A percentile compares a stretch with the other conserved stretches of the same genome.
These are phyloP conservation scores for Ailanthus altissimus DNA, from an alignment of 345 rosid species.

Conservation along the genomic window DNA sequence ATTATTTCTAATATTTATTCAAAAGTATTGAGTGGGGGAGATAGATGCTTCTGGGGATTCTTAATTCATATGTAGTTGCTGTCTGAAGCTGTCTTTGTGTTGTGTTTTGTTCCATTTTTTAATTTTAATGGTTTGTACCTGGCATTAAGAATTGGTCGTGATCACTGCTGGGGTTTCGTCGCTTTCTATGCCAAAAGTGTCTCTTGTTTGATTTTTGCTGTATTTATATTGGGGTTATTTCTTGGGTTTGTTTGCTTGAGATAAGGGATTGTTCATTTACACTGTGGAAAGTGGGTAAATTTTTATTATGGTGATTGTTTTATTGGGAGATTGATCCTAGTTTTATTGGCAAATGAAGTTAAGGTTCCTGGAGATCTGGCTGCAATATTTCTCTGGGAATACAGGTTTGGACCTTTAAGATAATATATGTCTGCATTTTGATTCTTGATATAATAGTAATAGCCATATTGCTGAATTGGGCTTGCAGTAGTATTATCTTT, in stretches of 20 bases:
- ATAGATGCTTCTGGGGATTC: constrained; percentile 34
- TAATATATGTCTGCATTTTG: constrained; percentile 3
- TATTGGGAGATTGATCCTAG: constrained; percentile 30
- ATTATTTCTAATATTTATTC: constrained; percentile 25
- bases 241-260: constrained; percentile 22
- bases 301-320: constrained; percentile 25
- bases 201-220: constrained; percentile 12
- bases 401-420: constrained; percentile 40
- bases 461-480: not conserved
- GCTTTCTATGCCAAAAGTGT: constrained; percentile 2
- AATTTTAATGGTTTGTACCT: constrained; percentile 22
- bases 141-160: constrained; percentile 14
- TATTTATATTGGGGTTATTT: not conserved
- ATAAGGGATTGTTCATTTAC: constrained; percentile 22
- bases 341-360: constrained; percentile 54
- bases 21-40: constrained; percentile 36
- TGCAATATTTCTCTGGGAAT: constrained; percentile 37
- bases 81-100: constrained; percentile 16
- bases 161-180: constrained; percentile 23
- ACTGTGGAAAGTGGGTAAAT: constrained; percentile 36
- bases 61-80: constrained; percentile 24
- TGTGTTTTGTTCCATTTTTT: constrained; percentile 6
- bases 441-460: not conserved
- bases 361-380: constrained; percentile 50
- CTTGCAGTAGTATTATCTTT: not conserved